Percentiles rank a stretch among this genome's conserved stretches.
Evolutionary conservation across 768 basidiomycete species (phyloP).

Genomic region (Gloeophyllum trabeum): DNA sequence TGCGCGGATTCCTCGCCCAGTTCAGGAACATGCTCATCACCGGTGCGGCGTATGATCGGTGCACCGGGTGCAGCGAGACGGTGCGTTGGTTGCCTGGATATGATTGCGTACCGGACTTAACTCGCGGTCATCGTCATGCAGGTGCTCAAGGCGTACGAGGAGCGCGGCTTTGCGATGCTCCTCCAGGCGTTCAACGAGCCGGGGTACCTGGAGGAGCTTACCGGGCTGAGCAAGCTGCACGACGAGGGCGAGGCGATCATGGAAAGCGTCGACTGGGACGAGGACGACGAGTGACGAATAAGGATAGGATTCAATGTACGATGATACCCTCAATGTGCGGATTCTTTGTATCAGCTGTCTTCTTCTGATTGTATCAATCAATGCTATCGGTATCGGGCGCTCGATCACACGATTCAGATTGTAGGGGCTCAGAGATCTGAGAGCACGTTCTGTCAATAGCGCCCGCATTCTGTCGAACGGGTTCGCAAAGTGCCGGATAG

Average conservation of each 20-base stretch:
- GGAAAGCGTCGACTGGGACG: slow-evolving; percentile 71
- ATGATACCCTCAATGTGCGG: too few relatives aligned
- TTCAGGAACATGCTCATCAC: slow-evolving; percentile 79
- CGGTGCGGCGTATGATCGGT: slow-evolving; percentile 77
- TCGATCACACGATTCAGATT: too few relatives aligned
- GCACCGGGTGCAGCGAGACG: slow-evolving; percentile 83
- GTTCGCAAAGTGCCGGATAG: too few relatives aligned
- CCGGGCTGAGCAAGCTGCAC: slow-evolving; percentile 70
- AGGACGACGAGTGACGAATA: slow-evolving; percentile 41
- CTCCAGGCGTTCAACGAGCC: slow-evolving; percentile 74
- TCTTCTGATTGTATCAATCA: too few relatives aligned
- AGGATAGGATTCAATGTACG: slow-evolving; percentile 3
- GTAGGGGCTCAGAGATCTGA: too few relatives aligned
- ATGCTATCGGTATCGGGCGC: too few relatives aligned
- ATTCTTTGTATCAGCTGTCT: too few relatives aligned
- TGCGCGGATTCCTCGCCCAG: slow-evolving; percentile 82
- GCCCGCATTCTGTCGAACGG: too few relatives aligned
- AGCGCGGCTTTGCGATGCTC: slow-evolving; percentile 72
- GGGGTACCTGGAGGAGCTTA: slow-evolving; percentile 62
- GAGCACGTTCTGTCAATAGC: too few relatives aligned
- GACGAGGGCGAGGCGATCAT: slow-evolving; percentile 62
- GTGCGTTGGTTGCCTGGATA: slow-evolving; percentile 43
- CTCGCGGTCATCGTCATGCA: slow-evolving; percentile 23
- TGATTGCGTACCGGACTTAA: not conserved
- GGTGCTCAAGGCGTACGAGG: slow-evolving; percentile 77